A percentile compares a stretch with the other conserved stretches of the same genome.
These are phyloP conservation scores for Brassica nigra DNA, from an alignment of 345 rosid genomes.

Conservation along the genomic window DNA sequence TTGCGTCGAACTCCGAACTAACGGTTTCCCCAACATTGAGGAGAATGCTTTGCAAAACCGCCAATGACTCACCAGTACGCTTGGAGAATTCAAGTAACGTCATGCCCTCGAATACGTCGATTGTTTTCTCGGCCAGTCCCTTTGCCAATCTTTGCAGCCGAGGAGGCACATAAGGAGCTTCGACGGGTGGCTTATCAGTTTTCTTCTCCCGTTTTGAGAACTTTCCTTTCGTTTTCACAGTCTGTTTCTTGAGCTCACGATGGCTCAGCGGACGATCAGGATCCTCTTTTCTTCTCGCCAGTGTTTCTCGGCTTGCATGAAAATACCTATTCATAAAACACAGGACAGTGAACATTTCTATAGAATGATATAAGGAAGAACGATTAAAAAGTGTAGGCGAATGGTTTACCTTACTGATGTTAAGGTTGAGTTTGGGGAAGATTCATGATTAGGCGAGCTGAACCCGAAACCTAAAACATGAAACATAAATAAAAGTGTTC, in stretches of 20 bases:
- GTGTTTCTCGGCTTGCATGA: constrained; percentile 57
- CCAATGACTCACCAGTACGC: constrained; percentile 60
- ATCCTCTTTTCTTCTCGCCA: constrained; percentile 52
- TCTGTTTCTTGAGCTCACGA: constrained; percentile 49
- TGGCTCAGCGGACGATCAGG: constrained; percentile 53
- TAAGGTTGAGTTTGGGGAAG: constrained; percentile 1
- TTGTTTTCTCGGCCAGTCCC: constrained; percentile 56
- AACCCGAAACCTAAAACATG: constrained; percentile 27
- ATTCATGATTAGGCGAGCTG: constrained; percentile 15
- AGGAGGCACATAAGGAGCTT: constrained; percentile 76
- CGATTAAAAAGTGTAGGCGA: neutral
- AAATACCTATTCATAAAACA: constrained; percentile 50
- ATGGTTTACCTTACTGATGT: constrained; percentile 35
- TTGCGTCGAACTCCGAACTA: constrained; percentile 72
- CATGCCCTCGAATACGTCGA: constrained; percentile 90
- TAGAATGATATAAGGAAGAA: neutral
- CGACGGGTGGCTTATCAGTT: constrained; percentile 59
- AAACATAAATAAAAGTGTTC: neutral
- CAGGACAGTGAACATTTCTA: constrained; percentile 5
- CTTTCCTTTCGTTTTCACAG: constrained; percentile 51
- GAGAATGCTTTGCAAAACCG: constrained; percentile 67
- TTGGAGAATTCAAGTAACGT: constrained; percentile 74
- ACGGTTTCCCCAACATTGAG: constrained; percentile 76
- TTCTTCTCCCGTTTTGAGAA: constrained; percentile 57
- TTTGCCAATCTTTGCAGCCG: constrained; percentile 56